Percentiles rank a stretch among this genome's conserved stretches.
Evolutionary conservation across 768 basidiomycete genomes (phyloP).

Genomic region (Serendipita sp.): DNA sequence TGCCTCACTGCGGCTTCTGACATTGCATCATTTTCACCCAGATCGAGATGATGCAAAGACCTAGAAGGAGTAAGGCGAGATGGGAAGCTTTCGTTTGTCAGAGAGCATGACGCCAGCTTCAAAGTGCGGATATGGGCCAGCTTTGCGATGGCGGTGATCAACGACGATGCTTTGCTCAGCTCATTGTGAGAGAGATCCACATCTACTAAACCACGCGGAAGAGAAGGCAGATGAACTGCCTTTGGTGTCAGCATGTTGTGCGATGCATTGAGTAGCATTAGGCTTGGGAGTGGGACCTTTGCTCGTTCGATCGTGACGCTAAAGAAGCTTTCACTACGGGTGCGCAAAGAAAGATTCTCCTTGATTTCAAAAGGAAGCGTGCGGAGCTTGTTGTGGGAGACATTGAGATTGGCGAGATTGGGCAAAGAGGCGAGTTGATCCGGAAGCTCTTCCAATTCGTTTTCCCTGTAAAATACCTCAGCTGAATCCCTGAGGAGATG

Average conservation of each 20-base stretch:
- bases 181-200: conserved; percentile 56
- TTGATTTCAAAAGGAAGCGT: conserved; percentile 50
- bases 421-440: conserved; percentile 52
- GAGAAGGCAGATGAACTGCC: conserved; percentile 32
- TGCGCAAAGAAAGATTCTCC: conserved; percentile 15
- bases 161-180: conserved; percentile 28
- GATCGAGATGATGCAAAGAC: conserved; percentile 39
- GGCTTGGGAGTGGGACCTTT: conserved; percentile 45
- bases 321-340: conserved; percentile 34
- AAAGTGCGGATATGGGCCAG: conserved; percentile 44
- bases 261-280: conserved; percentile 47
- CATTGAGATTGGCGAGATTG: conserved; percentile 44
- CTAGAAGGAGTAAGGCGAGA: conserved; percentile 32
- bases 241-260: conserved; percentile 46
- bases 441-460: conserved; percentile 48
- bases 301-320: conserved; percentile 40
- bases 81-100: conserved; percentile 42
- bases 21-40: conserved; percentile 46
- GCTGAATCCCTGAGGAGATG: background rate
- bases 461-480: conserved; percentile 24
- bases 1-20: conserved; percentile 30
- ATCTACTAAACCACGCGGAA: conserved; percentile 42
- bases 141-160: conserved; percentile 33
- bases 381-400: conserved; percentile 54
- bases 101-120: conserved; percentile 13